Percentiles rank a stretch among this genome's conserved stretches.
Evolutionary conservation across 305 asterid genomes (phyloP).

Genomic region (Fraxinus sp.): DNA sequence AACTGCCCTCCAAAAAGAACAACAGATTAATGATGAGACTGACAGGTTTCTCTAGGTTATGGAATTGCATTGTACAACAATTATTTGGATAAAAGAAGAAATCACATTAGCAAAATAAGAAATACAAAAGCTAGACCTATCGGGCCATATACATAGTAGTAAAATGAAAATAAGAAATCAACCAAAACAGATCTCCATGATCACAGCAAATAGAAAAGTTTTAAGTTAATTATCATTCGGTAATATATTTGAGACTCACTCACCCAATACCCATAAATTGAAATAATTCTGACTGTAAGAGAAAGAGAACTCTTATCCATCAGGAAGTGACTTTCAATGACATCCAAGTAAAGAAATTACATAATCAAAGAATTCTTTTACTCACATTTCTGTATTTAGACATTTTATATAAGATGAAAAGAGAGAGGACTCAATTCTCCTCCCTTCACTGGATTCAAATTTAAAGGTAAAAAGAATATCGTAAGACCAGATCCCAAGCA

Average conservation of each 20-base stretch:
- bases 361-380: not conserved
- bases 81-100: conserved; percentile 7
- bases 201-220: not conserved
- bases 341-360: not conserved
- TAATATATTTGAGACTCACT: not conserved
- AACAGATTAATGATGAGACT: not conserved
- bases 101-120: not conserved
- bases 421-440: not conserved
- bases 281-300: not conserved
- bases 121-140: not conserved
- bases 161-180: conserved; percentile 1
- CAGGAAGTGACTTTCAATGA: not conserved
- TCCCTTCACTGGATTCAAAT: not conserved
- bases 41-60: conserved; percentile 17
- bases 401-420: not conserved
- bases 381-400: not conserved
- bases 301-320: not conserved
- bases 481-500: not conserved
- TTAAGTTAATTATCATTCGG: not conserved
- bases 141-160: not conserved
- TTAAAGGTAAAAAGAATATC: not conserved
- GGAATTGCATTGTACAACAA: conserved; percentile 10
- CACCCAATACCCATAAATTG: conserved; percentile 7
- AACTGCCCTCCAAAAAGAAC: conserved; percentile 11
- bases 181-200: not conserved